Base-by-base conservation (phyloP, 2,329 filamentous ascomycete species). In the Fusarium transvaalense region DNA sequence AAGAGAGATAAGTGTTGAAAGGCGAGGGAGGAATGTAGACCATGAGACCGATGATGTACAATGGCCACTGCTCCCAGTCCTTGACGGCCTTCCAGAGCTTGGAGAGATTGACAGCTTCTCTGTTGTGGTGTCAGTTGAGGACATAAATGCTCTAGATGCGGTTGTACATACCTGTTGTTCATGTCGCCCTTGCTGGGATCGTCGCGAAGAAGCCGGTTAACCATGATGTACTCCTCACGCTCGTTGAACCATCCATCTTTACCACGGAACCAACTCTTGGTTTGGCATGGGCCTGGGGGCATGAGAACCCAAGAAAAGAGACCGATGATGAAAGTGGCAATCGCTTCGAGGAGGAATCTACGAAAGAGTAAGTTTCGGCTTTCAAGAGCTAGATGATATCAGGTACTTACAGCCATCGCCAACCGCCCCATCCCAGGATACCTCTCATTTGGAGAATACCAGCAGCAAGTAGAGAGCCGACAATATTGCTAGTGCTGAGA, bases 211-310 rank as follows among this genome's bases (percentile, higher is more conserved):
- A 87, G 79, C 1, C 88, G 80, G 68, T 89, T 90, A 27, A 90
- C 86, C 63, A 90, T 83, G 68, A 90, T 90, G 52, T 81, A 80
- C 70, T 90, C 87, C 61, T 90, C 88, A 3, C 82, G 82, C 43
- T 89, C 85, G 4, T 72, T 85, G 75, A 90, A 91, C 85, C 87
- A 91, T 1, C 88, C 88, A 81, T 76, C 78, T 54, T 85, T 84
- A 13, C 86, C 86, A 13, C 86, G 83, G 71, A 86, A 86, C 84
- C 85, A 87, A 45, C 81, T 84, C 41, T 80, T 81, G 0, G 87
- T 89, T 64, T 84, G 82, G 10, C 78, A 81, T 2, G 82, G 82
- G 0, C 81, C 81, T 0, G 82, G 78, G 0, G 82, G 82, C 79
- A 84, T 83, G 21, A 83, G 74, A 10, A 78, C 79, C 76, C 78